Evolutionary conservation across 1,139 yeast genomes (phyloP), one percentile per base, ranked within the genome.

Genomic region (Hanseniaspora gamundiae): DNA sequence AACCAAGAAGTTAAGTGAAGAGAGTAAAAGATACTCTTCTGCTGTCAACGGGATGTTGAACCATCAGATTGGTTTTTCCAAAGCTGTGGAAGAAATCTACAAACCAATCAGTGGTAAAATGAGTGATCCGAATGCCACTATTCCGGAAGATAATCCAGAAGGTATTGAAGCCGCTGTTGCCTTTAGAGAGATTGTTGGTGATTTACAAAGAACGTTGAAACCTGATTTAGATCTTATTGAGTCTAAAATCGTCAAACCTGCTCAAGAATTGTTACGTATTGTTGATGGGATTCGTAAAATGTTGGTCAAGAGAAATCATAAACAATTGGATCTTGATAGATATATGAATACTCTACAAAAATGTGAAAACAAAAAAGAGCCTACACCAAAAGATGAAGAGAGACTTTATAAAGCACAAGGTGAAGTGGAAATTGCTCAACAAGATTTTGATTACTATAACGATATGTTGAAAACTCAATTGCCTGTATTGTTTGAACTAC

Each of bases 161-260:
- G 98, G 97, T 53, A 86, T 91, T 51, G 77, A 83, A 56, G 98
- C 98, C 1, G 78, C 94, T 55, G 95, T 84, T 58, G 94, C 83
- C 60, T 91, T 88, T 64, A 71, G 94, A 47, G 94, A 76, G 42
- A 82, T 87, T 48, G 95, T 91, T 39, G 74, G 77, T 43, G 95
- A 87, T 51, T 69, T 91, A 54, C 93, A 88, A 65, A 80, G 77
- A 46, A 78, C 87, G 1, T 70, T 91, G 57, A 80, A 85, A 59
- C 98, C 98, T 0, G 99, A 91, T 61, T 71, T 91, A 61, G 95
- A 86, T 54, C 74, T 93, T 66, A 86, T 91, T 55, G 97, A 91
- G 53, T 74, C 86, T 45, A 76, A 95, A 58, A 80, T 91, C 54
- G 87, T 91, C 43, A 74, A 75, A 42, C 99, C 99, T 1, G 94